These are phyloP conservation scores for Exophiala sideris DNA, from an alignment of 2,329 filamentous ascomycete species.

Conservation along the genomic window DNA sequence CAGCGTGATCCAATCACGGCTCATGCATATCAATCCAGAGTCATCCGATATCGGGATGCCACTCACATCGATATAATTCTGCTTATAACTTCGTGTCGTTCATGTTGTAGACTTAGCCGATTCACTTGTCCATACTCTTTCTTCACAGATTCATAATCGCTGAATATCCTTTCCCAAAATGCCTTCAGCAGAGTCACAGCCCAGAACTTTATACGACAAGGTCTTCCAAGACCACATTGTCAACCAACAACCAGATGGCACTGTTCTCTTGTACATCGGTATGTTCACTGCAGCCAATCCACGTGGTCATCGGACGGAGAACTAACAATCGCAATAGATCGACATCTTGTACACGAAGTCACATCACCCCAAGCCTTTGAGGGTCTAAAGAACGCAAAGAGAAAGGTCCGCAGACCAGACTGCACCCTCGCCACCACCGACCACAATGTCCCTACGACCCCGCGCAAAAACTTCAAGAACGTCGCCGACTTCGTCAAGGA, in stretches of 20 bases:
- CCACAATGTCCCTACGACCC: conserved; percentile 94
- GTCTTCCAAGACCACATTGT: conserved; percentile 93
- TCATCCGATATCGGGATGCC: too few species aligned
- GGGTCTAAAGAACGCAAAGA: conserved; percentile 82
- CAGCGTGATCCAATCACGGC: too few species aligned
- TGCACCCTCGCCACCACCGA: conserved; percentile 96
- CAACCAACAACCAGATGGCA: conserved; percentile 91
- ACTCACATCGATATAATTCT: not conserved
- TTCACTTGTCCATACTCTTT: not conserved
- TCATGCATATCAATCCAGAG: too few species aligned
- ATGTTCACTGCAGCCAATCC: conserved; percentile 34
- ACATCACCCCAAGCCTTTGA: conserved; percentile 99
- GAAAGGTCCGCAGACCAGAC: conserved; percentile 86
- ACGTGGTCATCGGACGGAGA: conserved; percentile 18
- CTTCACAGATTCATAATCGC: not conserved
- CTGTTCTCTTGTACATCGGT: conserved; percentile 90
- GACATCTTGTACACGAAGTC: conserved; percentile 97
- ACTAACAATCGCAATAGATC: conserved; percentile 55
- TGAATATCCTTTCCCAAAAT: conserved; percentile 50
- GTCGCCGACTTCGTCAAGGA: conserved; percentile 92
- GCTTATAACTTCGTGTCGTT: conserved; percentile 2
- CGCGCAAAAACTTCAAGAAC: conserved; percentile 89
- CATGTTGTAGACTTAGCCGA: not conserved
- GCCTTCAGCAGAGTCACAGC: conserved; percentile 69
- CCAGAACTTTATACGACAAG: conserved; percentile 94